These are phyloP conservation scores for Saitozyma sp. DNA, from an alignment of 768 basidiomycete species.

Conservation along the genomic window DNA sequence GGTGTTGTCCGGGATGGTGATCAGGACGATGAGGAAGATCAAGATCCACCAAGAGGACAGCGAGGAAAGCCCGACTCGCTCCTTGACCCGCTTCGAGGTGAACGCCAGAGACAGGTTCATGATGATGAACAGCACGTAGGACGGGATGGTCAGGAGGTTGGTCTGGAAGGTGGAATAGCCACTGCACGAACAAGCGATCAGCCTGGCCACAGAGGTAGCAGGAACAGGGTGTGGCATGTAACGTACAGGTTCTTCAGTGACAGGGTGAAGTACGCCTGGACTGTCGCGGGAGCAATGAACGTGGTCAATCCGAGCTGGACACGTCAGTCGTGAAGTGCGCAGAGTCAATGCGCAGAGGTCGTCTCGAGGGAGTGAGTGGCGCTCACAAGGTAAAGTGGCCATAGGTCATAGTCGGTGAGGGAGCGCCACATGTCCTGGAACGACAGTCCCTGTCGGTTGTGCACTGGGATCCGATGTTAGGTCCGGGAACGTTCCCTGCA, in stretches of 20 bases:
- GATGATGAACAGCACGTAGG: slow-evolving; percentile 59
- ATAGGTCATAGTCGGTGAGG: slow-evolving; percentile 64
- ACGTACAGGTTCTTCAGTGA: slow-evolving; percentile 59
- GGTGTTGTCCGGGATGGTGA: slow-evolving; percentile 54
- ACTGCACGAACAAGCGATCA: neutral
- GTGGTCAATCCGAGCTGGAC: slow-evolving; percentile 24
- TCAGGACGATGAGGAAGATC: slow-evolving; percentile 62
- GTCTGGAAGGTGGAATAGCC: slow-evolving; percentile 67
- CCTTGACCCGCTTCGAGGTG: slow-evolving; percentile 62
- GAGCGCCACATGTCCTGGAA: slow-evolving; percentile 59
- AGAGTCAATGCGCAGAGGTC: no score
- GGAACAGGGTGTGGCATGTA: no score
- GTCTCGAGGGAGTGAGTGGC: no score
- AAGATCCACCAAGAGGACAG: slow-evolving; percentile 65
- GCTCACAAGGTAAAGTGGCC: slow-evolving; percentile 62
- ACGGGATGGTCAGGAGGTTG: slow-evolving; percentile 66
- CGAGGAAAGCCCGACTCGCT: slow-evolving; percentile 60
- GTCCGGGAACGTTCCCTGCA: neutral
- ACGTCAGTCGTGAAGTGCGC: neutral
- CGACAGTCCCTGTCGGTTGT: slow-evolving; percentile 67
- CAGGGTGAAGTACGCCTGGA: slow-evolving; percentile 66
- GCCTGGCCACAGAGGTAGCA: neutral
- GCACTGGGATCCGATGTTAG: slow-evolving; percentile 53
- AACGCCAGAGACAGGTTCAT: slow-evolving; percentile 58
- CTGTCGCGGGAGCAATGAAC: slow-evolving; percentile 62